Percentiles rank a stretch among this genome's conserved stretches.
These are phyloP conservation scores for Galerina sulciceps DNA, from an alignment of 768 basidiomycete genomes.

Conservation along the genomic window DNA sequence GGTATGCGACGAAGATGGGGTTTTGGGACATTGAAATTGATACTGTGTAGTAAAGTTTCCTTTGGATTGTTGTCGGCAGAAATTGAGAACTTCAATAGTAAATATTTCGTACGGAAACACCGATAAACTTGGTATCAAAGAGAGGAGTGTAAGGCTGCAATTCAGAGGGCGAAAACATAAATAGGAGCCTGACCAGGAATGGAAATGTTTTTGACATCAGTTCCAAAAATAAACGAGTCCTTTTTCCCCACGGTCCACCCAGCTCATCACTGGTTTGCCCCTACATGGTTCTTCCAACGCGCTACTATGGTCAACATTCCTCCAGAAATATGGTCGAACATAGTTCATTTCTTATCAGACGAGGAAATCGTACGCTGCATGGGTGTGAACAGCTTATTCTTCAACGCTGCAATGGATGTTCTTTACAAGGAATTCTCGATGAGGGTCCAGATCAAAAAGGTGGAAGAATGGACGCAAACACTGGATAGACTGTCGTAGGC, in stretches of 20 bases:
- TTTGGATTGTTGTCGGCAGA: background rate
- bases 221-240: too few species aligned
- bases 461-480: background rate
- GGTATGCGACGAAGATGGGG: background rate
- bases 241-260: too few species aligned
- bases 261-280: too few species aligned
- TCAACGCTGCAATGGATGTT: background rate
- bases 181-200: too few species aligned
- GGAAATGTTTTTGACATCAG: too few species aligned
- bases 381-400: slow-evolving; percentile 1
- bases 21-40: background rate
- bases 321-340: slow-evolving; percentile 7
- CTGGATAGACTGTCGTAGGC: slow-evolving; percentile 1
- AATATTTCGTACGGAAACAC: background rate
- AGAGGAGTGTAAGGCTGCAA: too few species aligned
- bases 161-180: too few species aligned
- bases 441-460: background rate
- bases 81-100: slow-evolving; percentile 11
- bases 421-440: background rate
- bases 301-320: slow-evolving; percentile 1
- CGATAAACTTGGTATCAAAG: too few species aligned
- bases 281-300: too few species aligned
- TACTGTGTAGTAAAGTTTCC: slow-evolving; percentile 2
- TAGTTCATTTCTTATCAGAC: background rate
- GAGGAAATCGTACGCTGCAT: slow-evolving; percentile 4